Evolutionary conservation across 2,329 filamentous ascomycete genomes (phyloP).

Genomic region (Trichoderma brevicompactum): DNA sequence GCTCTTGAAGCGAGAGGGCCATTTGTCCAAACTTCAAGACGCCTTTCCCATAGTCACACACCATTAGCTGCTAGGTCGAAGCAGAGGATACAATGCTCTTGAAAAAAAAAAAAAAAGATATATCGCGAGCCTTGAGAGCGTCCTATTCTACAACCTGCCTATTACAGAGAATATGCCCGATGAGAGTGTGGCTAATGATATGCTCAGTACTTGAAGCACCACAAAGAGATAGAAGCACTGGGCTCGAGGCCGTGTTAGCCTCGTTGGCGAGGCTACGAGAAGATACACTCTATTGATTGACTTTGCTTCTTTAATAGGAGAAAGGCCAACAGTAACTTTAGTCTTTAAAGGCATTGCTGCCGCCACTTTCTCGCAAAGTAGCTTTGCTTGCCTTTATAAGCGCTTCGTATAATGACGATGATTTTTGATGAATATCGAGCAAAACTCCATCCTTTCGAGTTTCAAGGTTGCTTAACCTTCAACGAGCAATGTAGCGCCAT

Average conservation of each 20-base stretch:
- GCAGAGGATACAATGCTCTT: background rate
- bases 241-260: background rate
- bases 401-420: background rate
- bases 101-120: background rate
- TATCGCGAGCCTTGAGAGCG: background rate
- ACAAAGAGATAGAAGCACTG: background rate
- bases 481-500: background rate
- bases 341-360: background rate
- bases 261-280: background rate
- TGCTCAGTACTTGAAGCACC: background rate
- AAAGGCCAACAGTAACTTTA: background rate
- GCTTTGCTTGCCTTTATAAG: background rate
- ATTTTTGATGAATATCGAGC: background rate
- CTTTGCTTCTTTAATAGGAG: background rate
- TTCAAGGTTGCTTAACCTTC: background rate
- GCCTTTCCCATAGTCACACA: background rate
- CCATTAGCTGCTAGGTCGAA: background rate
- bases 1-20: background rate
- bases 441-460: background rate
- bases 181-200: background rate
- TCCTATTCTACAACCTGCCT: slow-evolving; percentile 8
- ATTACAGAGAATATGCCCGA: slow-evolving; percentile 9
- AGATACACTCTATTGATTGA: background rate
- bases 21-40: background rate
- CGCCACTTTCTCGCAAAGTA: background rate